These are phyloP conservation scores for Thermochaetoides dissita DNA, from an alignment of 2,329 filamentous ascomycete species.

Conservation along the genomic window DNA sequence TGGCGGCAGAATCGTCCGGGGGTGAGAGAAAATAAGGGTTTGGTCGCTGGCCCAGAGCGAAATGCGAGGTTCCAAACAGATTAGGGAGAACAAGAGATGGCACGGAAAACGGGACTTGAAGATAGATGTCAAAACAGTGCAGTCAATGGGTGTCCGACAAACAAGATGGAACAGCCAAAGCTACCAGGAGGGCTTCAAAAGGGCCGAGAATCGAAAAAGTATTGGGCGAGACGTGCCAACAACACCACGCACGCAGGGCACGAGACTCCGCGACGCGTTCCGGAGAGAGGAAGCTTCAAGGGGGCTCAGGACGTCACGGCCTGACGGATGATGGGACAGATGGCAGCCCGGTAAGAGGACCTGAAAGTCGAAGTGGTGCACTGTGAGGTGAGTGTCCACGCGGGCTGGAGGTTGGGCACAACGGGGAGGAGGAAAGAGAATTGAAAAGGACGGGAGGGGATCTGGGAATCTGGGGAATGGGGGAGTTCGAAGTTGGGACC, in stretches of 20 bases:
- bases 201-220: constrained; percentile 9
- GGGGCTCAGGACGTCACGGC: constrained; percentile 1
- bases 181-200: too few species aligned
- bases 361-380: constrained; percentile 2
- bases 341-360: neutral
- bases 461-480: constrained; percentile 3
- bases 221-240: constrained; percentile 6
- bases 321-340: neutral
- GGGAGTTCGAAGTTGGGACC: neutral
- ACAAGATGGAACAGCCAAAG: too few species aligned
- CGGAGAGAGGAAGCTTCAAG: constrained; percentile 2
- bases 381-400: constrained; percentile 6
- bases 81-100: neutral
- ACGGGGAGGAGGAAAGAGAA: constrained; percentile 10
- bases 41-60: too few species aligned
- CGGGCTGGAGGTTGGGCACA: neutral
- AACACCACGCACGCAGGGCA: constrained; percentile 9
- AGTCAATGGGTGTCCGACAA: too few species aligned
- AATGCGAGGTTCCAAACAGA: too few species aligned
- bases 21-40: constrained; percentile 3
- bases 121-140: too few species aligned
- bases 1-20: neutral
- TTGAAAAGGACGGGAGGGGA: constrained; percentile 7
- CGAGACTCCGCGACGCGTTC: constrained; percentile 4
- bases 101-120: neutral